Conservation (phyloP, 805 yeast genomes). For the Wickerhamiella cacticola region DNA sequence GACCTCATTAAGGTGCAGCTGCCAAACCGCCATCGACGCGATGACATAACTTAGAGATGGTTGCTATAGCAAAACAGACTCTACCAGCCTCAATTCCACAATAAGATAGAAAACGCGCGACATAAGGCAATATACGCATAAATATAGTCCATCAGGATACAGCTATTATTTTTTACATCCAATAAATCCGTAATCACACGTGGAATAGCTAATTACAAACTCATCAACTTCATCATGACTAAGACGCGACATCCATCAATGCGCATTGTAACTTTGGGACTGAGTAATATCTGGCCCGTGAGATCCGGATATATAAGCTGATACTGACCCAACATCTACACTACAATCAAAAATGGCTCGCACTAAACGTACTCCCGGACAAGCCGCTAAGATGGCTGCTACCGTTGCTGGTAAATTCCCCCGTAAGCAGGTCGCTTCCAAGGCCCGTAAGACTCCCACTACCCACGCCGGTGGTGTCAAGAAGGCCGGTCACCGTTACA, state of each 20-base stretch:
- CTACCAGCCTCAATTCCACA: too few species aligned
- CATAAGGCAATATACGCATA: background rate
- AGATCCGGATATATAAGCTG: conserved; percentile 6
- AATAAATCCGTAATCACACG: too few species aligned
- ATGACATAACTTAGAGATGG: background rate
- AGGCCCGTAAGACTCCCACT: conserved; percentile 83
- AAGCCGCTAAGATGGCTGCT: conserved; percentile 43
- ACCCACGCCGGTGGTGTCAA: conserved; percentile 69
- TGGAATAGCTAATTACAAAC: too few species aligned
- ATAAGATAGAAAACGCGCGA: too few species aligned
- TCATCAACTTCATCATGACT: conserved; percentile 5
- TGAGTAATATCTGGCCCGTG: conserved; percentile 1
- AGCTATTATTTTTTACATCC: too few species aligned
- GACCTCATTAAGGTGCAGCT: too few species aligned
- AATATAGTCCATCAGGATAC: too few species aligned
- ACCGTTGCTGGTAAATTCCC: conserved; percentile 90
- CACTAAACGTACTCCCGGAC: conserved; percentile 61
- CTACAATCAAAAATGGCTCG: conserved; percentile 22
- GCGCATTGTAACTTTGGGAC: background rate
- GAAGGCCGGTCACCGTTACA: conserved; percentile 86
- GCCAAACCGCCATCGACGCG: background rate
- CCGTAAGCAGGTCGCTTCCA: conserved; percentile 82
- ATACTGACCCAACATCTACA: background rate
- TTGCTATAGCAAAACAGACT: conserved; percentile 3
- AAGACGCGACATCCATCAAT: background rate